Conservation (phyloP, 2,329 filamentous ascomycete genomes). For the Colletotrichum musae region DNA sequence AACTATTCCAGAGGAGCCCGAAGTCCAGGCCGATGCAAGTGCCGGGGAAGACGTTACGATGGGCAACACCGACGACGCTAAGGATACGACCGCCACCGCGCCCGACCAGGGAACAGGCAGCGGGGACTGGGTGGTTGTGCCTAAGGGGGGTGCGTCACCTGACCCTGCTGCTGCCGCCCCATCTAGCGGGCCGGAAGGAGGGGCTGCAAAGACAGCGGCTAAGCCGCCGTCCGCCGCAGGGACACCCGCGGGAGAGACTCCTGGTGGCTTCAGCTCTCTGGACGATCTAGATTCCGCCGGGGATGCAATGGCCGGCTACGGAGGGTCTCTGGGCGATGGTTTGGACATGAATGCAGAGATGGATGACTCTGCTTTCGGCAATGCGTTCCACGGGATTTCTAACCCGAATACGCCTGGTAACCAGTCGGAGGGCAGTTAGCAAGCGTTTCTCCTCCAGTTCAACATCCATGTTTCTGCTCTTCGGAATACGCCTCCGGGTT, state of each 20-base stretch:
- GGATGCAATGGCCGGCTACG: slow-evolving; percentile 77
- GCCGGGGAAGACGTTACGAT: slow-evolving; percentile 60
- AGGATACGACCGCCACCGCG: slow-evolving; percentile 58
- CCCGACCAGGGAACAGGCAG: slow-evolving; percentile 65
- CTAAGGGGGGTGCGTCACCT: slow-evolving; percentile 69
- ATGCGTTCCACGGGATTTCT: slow-evolving; percentile 81
- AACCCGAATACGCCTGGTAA: slow-evolving; percentile 53
- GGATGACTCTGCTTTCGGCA: slow-evolving; percentile 86
- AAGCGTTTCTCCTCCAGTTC: no score
- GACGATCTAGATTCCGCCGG: slow-evolving; percentile 79
- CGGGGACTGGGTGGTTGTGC: slow-evolving; percentile 83
- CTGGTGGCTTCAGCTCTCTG: slow-evolving; percentile 68
- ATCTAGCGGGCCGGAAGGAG: slow-evolving; percentile 37
- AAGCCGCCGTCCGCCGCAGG: slow-evolving; percentile 54
- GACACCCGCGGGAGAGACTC: slow-evolving; percentile 58
- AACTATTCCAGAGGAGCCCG: slow-evolving; percentile 44
- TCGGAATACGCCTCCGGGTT: not conserved
- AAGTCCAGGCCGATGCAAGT: slow-evolving; percentile 33
- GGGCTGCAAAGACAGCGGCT: slow-evolving; percentile 25
- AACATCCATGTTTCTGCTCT: no score
- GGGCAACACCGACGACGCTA: slow-evolving; percentile 64
- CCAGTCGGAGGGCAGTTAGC: slow-evolving; percentile 36
- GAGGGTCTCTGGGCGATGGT: slow-evolving; percentile 65
- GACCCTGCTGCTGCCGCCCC: slow-evolving; percentile 49
- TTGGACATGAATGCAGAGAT: slow-evolving; percentile 76